phyloP scores from a whole-genome alignment of 768 basidiomycete species.

The Tulasnella sp. region DNA sequence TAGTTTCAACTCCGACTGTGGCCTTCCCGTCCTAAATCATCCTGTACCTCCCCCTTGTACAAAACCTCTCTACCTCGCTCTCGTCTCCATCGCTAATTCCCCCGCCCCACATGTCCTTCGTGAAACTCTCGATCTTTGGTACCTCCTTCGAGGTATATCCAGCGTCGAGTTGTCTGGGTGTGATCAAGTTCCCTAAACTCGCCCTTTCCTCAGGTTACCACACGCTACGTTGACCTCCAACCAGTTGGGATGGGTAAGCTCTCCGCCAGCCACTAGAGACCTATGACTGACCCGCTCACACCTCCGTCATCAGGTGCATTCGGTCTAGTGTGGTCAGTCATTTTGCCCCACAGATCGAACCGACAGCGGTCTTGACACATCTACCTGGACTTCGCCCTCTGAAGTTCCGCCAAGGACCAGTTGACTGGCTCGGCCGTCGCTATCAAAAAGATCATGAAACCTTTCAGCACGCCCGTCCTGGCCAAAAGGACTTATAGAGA shows the following conservation, averaged over 20 bases:
- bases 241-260: conserved; percentile 95
- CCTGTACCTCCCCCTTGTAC: too few species aligned
- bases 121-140: conserved; percentile 96
- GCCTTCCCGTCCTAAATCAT: too few species aligned
- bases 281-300: neutral
- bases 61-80: too few species aligned
- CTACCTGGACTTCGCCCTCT: neutral
- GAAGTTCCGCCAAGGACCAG: conserved; percentile 87
- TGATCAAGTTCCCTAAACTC: neutral
- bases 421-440: conserved; percentile 87
- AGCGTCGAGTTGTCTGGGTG: too few species aligned
- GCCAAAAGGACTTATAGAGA: conserved; percentile 96
- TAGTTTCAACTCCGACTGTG: too few species aligned
- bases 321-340: conserved; percentile 84
- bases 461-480: conserved; percentile 96
- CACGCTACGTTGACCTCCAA: conserved; percentile 97
- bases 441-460: conserved; percentile 99
- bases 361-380: conserved; percentile 11
- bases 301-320: conserved; percentile 57
- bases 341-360: neutral
- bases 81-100: too few species aligned
- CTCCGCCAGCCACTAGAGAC: conserved; percentile 15
- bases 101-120: conserved; percentile 94
- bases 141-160: conserved; percentile 96
- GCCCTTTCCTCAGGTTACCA: conserved; percentile 65